These are phyloP conservation scores for Cardamine chenopodiifolia DNA, from an alignment of 345 rosid species.

Conservation along the genomic window DNA sequence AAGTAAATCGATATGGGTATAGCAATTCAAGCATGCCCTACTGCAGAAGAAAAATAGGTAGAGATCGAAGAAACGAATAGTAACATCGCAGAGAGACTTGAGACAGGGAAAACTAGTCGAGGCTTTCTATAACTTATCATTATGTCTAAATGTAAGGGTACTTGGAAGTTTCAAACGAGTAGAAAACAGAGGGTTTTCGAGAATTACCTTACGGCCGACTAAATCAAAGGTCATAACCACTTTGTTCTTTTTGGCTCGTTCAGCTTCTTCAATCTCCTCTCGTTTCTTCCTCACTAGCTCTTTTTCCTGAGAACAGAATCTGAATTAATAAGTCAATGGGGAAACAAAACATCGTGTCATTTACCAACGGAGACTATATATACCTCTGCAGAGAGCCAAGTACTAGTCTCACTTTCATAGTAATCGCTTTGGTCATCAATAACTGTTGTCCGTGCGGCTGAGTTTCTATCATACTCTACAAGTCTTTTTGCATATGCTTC, in stretches of 20 bases:
- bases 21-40: not conserved
- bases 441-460: conserved; percentile 92
- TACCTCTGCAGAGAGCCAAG: conserved; percentile 93
- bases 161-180: not conserved
- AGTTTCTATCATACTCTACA: conserved; percentile 84
- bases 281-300: conserved; percentile 80
- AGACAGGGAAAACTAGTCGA: not conserved
- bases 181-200: not conserved
- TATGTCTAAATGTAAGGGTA: not conserved
- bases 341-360: not conserved
- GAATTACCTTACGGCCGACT: conserved; percentile 86
- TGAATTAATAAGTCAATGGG: not conserved
- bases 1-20: not conserved
- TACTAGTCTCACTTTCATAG: conserved; percentile 88
- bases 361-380: conserved; percentile 23
- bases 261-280: conserved; percentile 80
- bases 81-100: not conserved
- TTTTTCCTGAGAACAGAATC: conserved; percentile 59
- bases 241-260: conserved; percentile 67
- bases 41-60: not conserved
- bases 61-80: not conserved
- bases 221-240: conserved; percentile 88
- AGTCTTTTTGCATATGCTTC: conserved; percentile 93
- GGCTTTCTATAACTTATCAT: not conserved
- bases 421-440: conserved; percentile 98